phyloP scores from a whole-genome alignment of 1,139 yeast species.

The Yamadazyma blattariae region DNA sequence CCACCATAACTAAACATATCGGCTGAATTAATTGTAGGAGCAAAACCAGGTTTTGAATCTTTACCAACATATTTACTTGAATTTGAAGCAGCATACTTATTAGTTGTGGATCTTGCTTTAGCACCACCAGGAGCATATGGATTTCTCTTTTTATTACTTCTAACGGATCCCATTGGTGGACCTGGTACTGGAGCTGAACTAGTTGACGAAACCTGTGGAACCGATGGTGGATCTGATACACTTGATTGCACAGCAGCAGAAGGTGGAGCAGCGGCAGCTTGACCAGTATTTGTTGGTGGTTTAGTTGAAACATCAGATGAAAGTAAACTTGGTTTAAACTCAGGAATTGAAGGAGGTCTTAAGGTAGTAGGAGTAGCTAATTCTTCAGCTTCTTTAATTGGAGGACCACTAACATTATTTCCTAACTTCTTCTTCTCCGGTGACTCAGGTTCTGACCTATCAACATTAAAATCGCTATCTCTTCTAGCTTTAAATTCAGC shows the following conservation, averaged over 20 bases:
- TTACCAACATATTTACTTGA: slow-evolving; percentile 15
- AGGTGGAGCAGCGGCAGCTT: neutral
- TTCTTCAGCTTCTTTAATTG: slow-evolving; percentile 16
- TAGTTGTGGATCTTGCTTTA: slow-evolving; percentile 3
- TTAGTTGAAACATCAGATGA: neutral
- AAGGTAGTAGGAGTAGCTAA: slow-evolving; percentile 1
- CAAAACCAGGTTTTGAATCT: slow-evolving; percentile 7
- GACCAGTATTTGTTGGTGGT: slow-evolving; percentile 1
- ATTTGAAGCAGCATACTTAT: slow-evolving; percentile 11
- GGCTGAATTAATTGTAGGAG: slow-evolving; percentile 12
- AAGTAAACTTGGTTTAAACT: slow-evolving; percentile 3
- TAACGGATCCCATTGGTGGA: slow-evolving; percentile 13
- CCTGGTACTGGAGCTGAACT: slow-evolving; percentile 8
- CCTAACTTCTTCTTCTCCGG: slow-evolving; percentile 2
- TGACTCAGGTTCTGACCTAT: slow-evolving; percentile 1
- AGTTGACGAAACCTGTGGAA: slow-evolving; percentile 7
- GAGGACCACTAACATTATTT: slow-evolving; percentile 1
- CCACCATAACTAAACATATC: slow-evolving; percentile 41
- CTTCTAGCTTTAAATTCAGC: slow-evolving; percentile 24
- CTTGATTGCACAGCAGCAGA: neutral
- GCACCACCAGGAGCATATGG: slow-evolving; percentile 40
- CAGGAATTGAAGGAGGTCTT: slow-evolving; percentile 4
- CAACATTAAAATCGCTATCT: slow-evolving; percentile 10
- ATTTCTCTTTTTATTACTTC: slow-evolving; percentile 18
- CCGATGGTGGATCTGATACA: slow-evolving; percentile 5